These are phyloP conservation scores for Ocimum tenuiflorum DNA, from an alignment of 257 asterid species.

Conservation along the genomic window DNA sequence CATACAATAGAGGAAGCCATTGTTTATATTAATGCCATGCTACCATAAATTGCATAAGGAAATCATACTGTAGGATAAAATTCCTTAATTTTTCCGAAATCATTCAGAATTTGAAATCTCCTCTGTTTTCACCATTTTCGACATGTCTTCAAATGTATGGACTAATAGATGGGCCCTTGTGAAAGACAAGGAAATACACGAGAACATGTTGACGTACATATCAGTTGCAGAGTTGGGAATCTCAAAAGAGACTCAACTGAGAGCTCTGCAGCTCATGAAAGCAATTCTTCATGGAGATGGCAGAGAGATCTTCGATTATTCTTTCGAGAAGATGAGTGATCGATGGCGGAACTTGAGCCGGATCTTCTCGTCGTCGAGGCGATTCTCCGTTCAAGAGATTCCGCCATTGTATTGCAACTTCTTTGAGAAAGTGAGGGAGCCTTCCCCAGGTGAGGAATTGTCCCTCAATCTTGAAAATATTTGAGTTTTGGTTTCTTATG, in stretches of 20 bases:
- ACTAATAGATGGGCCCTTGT: slow-evolving; percentile 61
- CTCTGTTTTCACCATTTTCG: not conserved
- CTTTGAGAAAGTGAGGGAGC: slow-evolving; percentile 41
- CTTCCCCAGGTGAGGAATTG: slow-evolving; percentile 71
- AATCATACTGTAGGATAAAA: too few relatives aligned
- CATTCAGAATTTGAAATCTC: not conserved
- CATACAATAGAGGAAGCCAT: too few relatives aligned
- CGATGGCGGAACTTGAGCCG: slow-evolving; percentile 49
- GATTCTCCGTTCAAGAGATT: slow-evolving; percentile 44
- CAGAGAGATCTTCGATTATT: slow-evolving; percentile 35
- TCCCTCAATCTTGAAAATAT: not conserved
- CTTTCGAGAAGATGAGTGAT: slow-evolving; percentile 37
- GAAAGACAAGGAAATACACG: slow-evolving; percentile 41
- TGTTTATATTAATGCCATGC: too few relatives aligned
- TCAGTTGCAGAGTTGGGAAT: slow-evolving; percentile 32
- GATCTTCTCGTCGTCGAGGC: slow-evolving; percentile 36
- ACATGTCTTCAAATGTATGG: not conserved
- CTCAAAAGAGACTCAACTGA: slow-evolving; percentile 54
- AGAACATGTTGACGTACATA: slow-evolving; percentile 32
- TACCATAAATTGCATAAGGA: too few relatives aligned
- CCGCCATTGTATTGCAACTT: slow-evolving; percentile 51
- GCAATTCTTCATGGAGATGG: slow-evolving; percentile 33
- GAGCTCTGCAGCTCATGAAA: slow-evolving; percentile 55
- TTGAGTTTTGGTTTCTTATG: too few relatives aligned
- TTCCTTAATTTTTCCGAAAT: too few relatives aligned